These are phyloP conservation scores for Taiozyma onychis DNA, from an alignment of 1,139 yeast genomes.

Conservation along the genomic window DNA sequence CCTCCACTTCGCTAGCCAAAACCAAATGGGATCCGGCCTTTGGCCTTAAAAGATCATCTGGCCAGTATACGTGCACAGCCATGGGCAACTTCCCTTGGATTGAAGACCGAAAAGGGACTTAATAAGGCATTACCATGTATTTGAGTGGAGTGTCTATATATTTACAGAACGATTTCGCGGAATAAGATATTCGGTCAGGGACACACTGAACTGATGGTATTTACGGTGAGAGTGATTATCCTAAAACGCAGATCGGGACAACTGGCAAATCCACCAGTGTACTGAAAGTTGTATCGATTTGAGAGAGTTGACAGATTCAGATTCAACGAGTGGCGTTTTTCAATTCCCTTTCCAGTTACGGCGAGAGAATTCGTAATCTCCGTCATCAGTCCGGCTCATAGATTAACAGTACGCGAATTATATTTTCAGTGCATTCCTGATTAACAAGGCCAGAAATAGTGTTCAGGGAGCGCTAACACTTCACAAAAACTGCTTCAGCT, in stretches of 20 bases:
- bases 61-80: slow-evolving; percentile 31
- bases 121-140: too few relatives aligned
- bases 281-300: too few relatives aligned
- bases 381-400: background rate
- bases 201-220: background rate
- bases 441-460: background rate
- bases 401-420: background rate
- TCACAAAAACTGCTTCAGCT: background rate
- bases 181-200: background rate
- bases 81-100: background rate
- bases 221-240: too few relatives aligned
- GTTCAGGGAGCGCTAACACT: background rate
- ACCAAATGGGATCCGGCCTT: background rate
- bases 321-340: too few relatives aligned
- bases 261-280: too few relatives aligned
- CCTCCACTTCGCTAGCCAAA: background rate
- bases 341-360: too few relatives aligned
- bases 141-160: background rate
- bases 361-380: too few relatives aligned
- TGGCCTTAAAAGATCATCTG: slow-evolving; percentile 23
- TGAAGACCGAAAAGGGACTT: background rate
- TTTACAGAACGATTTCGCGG: background rate
- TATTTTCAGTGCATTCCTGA: background rate
- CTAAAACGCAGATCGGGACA: too few relatives aligned
- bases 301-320: too few relatives aligned